Percentiles rank a stretch among this genome's conserved stretches.
These are phyloP conservation scores for Pseudogymnoascus sp. DNA, from an alignment of 2,329 filamentous ascomycete species.

Conservation along the genomic window DNA sequence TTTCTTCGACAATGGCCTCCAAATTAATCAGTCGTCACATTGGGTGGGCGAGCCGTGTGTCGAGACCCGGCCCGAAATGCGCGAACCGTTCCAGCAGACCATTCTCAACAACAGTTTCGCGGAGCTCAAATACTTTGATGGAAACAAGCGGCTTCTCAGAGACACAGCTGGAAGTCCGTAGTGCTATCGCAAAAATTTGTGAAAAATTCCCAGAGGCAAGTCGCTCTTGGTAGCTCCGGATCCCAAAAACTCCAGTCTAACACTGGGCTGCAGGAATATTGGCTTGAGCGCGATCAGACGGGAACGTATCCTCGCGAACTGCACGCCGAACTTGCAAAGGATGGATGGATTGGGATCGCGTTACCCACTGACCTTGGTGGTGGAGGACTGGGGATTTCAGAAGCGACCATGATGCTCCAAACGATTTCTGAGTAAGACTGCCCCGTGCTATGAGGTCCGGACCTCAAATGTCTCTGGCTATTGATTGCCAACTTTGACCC, in stretches of 20 bases:
- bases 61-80: not conserved
- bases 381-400: conserved; percentile 66
- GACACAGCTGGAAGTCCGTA: conserved; percentile 62
- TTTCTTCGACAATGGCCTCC: not conserved
- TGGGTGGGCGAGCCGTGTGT: not conserved
- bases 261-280: conserved; percentile 44
- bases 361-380: conserved; percentile 68
- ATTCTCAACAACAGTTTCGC: not conserved
- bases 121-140: conserved; percentile 43
- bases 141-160: conserved; percentile 64
- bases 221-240: conserved; percentile 3
- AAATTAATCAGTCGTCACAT: not conserved
- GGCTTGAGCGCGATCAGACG: conserved; percentile 63
- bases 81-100: not conserved
- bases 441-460: no score
- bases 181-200: conserved; percentile 61
- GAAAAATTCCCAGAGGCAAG: conserved; percentile 53
- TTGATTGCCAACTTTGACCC: not conserved
- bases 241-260: conserved; percentile 12
- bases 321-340: conserved; percentile 63
- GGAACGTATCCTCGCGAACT: conserved; percentile 67
- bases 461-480: no score
- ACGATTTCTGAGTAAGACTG: conserved; percentile 53
- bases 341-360: conserved; percentile 75
- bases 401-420: conserved; percentile 83